These are phyloP conservation scores for Murraya paniculata DNA, from an alignment of 345 rosid genomes.

Conservation along the genomic window DNA sequence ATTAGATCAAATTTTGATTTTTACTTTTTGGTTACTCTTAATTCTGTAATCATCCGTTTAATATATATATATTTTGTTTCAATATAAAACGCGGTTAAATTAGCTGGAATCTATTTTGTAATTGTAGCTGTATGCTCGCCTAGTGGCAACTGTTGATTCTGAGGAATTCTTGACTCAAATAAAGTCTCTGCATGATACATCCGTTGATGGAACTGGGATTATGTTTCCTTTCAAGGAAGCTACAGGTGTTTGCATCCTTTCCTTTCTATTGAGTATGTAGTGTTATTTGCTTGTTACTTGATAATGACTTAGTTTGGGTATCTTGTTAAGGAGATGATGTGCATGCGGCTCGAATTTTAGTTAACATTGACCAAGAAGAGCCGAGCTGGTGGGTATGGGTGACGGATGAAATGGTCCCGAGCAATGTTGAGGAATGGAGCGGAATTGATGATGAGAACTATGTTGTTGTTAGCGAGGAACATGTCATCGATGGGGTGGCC, in stretches of 20 bases:
- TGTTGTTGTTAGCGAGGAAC: conserved; percentile 69
- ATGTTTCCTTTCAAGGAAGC: conserved; percentile 87
- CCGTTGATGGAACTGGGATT: conserved; percentile 41
- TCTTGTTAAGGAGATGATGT: conserved; percentile 54
- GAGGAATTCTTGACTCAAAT: conserved; percentile 61
- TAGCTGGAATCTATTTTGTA: not conserved
- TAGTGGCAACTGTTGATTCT: conserved; percentile 68
- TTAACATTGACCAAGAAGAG: conserved; percentile 62
- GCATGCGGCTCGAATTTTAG: conserved; percentile 59
- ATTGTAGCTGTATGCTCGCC: conserved; percentile 57
- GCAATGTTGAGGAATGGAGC: conserved; percentile 70
- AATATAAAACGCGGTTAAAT: not conserved
- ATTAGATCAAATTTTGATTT: not conserved
- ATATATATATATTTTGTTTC: not conserved
- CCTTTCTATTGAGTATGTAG: not conserved
- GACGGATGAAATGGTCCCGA: conserved; percentile 80
- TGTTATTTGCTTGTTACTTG: not conserved
- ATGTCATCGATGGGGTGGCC: conserved; percentile 87
- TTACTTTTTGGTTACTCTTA: not conserved
- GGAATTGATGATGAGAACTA: conserved; percentile 78
- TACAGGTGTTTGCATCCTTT: conserved; percentile 44
- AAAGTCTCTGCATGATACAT: conserved; percentile 43
- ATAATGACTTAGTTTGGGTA: conserved; percentile 1
- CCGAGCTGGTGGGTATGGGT: conserved; percentile 99
- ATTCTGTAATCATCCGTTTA: not conserved